Evolutionary conservation across 345 rosid species (phyloP), one percentile per base, ranked within the genome.

Genomic region (Pugionium dolabratum): DNA sequence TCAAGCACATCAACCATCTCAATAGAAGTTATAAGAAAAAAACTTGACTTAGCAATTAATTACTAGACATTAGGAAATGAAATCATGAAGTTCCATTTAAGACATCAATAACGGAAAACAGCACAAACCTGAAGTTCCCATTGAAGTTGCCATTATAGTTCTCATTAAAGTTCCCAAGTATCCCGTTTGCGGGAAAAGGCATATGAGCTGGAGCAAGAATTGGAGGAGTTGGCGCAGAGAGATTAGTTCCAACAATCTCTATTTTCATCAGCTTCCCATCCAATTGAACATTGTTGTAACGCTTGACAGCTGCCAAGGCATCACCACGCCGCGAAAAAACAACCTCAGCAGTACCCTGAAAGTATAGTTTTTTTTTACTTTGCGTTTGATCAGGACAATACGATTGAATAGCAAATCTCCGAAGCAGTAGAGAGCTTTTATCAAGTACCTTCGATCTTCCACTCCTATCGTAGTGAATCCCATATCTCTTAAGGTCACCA

Each of bases 191-290:
- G 63, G 79, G 57, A 4, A 70, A 46, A 10, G 78, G 73, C 40
- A 78, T 63, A 66, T 83, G 41, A 74, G 40, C 33, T 2, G 72
- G 54, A 55, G 76, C 59, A 36, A 63, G 49, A 66, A 78, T 18
- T 70, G 83, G 27, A 72, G 50, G 55, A 48, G 70, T 2, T 9
- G 55, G 72, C 60, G 79, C 64, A 3, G 69, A 53, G 31, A 71
- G 64, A 79, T 78, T 84, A 36, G 81, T 75, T 70, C 89, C 91
- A 25, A 76, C 80, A 40, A 81, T 79, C 78, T 88, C 95, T 27
- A 88, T 72, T 71, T 84, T 85, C 91, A 88, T 79, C 27, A 79
- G 76, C 54, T 85, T 85, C 7, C 91, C 91, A 75, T 88, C 95
- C 46, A 85, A 71, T 44, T 88, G 89, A 76, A 88, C 89, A 59